These are phyloP conservation scores for Penicillium crystallinum DNA, from an alignment of 495 filamentous ascomycete genomes.

Conservation along the genomic window DNA sequence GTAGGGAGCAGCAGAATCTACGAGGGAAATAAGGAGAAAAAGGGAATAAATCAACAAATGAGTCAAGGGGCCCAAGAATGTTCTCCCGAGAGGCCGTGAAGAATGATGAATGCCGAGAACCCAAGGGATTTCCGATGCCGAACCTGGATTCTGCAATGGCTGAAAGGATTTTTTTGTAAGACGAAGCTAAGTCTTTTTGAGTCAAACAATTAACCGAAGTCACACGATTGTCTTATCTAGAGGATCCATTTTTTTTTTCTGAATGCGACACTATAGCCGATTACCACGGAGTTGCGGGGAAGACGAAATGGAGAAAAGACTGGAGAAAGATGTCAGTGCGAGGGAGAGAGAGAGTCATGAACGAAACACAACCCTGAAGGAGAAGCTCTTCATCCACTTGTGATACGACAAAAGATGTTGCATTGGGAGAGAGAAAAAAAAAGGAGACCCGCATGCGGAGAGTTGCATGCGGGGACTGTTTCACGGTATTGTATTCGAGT, in stretches of 20 bases:
- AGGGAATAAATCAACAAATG: not conserved
- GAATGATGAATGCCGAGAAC: not conserved
- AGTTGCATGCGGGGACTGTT: not conserved
- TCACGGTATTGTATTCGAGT: not conserved
- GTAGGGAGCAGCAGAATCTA: conserved; percentile 1
- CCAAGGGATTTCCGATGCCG: not conserved
- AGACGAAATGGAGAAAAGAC: not conserved
- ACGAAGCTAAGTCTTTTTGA: not conserved
- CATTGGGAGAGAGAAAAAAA: not conserved
- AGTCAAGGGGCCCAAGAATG: conserved; percentile 6
- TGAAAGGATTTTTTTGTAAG: not conserved
- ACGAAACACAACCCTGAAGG: not conserved
- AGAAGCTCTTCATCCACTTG: not conserved
- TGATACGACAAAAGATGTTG: not conserved
- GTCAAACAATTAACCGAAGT: conserved; percentile 9
- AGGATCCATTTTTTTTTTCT: conserved; percentile 10
- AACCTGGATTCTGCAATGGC: not conserved
- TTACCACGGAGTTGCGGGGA: not conserved
- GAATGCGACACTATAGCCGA: conserved; percentile 1
- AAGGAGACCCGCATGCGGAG: conserved; percentile 6
- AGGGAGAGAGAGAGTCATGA: not conserved
- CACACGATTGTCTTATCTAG: conserved; percentile 12
- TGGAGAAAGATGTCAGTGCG: not conserved
- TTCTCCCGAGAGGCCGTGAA: not conserved
- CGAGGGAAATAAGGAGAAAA: not conserved